phyloP scores from a whole-genome alignment of 2,329 filamentous ascomycete species.

The Sclerotinia spermophila region DNA sequence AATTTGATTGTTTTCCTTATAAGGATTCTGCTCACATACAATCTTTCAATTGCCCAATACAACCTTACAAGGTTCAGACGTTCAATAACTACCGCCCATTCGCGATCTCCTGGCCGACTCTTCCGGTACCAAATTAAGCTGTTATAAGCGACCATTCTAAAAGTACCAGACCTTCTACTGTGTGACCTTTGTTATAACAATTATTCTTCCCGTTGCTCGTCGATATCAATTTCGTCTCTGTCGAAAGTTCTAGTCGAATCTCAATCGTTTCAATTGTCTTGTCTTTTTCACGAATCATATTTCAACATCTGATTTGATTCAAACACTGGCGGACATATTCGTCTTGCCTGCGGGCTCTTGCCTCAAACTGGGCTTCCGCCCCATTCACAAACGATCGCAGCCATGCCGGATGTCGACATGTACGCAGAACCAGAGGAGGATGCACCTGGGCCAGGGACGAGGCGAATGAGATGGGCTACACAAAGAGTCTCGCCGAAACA shows the following conservation, averaged over 20 bases:
- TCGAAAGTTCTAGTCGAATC: background rate
- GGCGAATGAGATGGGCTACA: slow-evolving; percentile 94
- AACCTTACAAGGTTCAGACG: slow-evolving; percentile 13
- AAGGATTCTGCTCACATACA: background rate
- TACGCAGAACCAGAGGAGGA: slow-evolving; percentile 38
- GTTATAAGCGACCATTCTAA: slow-evolving; percentile 19
- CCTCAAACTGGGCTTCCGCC: slow-evolving; percentile 19
- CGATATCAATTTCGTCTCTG: background rate
- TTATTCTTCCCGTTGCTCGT: slow-evolving; percentile 11
- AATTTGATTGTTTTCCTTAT: too few species aligned
- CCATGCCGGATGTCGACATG: slow-evolving; percentile 40
- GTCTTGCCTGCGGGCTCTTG: slow-evolving; percentile 19
- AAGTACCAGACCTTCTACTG: slow-evolving; percentile 13
- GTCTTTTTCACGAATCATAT: background rate
- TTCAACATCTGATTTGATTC: background rate
- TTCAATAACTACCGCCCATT: slow-evolving; percentile 3
- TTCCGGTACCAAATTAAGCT: slow-evolving; percentile 19
- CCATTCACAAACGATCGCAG: slow-evolving; percentile 16
- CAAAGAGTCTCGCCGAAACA: slow-evolving; percentile 75
- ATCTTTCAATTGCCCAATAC: background rate
- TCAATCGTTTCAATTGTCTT: background rate
- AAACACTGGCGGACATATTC: slow-evolving; percentile 17
- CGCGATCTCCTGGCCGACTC: slow-evolving; percentile 18
- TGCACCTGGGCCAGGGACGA: slow-evolving; percentile 52
- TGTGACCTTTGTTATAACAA: slow-evolving; percentile 10